Conservation (phyloP, 2,329 filamentous ascomycete genomes). For the Clonostachys byssicola region DNA sequence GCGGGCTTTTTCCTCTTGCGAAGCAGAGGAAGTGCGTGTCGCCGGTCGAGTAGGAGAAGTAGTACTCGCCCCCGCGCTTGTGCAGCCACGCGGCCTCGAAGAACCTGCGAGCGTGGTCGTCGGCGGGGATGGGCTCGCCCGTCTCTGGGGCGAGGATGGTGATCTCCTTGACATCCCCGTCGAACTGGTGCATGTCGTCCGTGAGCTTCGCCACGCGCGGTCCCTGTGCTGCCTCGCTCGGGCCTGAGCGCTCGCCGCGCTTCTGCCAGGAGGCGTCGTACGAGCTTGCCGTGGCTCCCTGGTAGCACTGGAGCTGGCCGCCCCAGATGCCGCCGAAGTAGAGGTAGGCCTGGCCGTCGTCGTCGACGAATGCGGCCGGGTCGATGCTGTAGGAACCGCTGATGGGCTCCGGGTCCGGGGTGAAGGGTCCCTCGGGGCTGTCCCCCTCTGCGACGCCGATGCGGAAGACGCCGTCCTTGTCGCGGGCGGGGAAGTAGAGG, state of each 20-base stretch:
- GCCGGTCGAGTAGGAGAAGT: constrained; percentile 75
- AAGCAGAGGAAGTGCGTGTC: constrained; percentile 74
- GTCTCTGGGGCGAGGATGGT: constrained; percentile 60
- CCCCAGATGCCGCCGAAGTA: constrained; percentile 83
- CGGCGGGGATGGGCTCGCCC: constrained; percentile 53
- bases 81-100: constrained; percentile 82
- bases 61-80: constrained; percentile 65
- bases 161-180: constrained; percentile 50
- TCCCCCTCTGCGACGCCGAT: constrained; percentile 68
- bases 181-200: constrained; percentile 63
- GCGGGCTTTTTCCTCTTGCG: constrained; percentile 58
- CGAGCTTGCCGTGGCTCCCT: constrained; percentile 39
- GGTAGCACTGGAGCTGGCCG: constrained; percentile 76
- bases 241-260: constrained; percentile 54
- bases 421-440: constrained; percentile 66
- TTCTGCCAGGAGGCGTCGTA: constrained; percentile 54
- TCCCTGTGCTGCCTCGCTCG: constrained; percentile 52
- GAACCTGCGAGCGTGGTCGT: constrained; percentile 72
- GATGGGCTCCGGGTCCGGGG: constrained; percentile 60
- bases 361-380: constrained; percentile 70
- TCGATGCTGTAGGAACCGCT: constrained; percentile 72
- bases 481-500: constrained; percentile 73
- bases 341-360: constrained; percentile 28
- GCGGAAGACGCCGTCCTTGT: constrained; percentile 65
- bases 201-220: constrained; percentile 63